These are phyloP conservation scores for Ballota nigra DNA, from an alignment of 257 asterid genomes.

Conservation along the genomic window DNA sequence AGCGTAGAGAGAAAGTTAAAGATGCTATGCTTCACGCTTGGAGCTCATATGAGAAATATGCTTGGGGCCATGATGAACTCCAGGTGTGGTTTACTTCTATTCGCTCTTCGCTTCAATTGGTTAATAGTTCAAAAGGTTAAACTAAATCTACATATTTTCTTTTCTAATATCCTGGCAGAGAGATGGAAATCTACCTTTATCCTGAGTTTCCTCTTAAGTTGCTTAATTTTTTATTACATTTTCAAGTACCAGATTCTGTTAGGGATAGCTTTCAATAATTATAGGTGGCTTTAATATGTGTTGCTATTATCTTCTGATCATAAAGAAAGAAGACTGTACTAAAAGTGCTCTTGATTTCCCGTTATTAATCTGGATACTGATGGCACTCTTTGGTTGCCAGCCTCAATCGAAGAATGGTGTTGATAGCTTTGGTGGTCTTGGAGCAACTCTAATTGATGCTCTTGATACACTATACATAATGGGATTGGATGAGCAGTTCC, in stretches of 20 bases:
- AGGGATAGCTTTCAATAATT: slow-evolving; percentile 16
- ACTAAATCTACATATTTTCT: neutral
- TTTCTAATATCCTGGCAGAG: neutral
- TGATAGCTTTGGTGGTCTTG: slow-evolving; percentile 99
- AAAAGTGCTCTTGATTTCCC: slow-evolving; percentile 9
- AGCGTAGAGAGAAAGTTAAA: slow-evolving; percentile 81
- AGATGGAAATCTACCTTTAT: neutral
- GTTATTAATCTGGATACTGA: slow-evolving; percentile 15
- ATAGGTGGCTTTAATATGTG: slow-evolving; percentile 1
- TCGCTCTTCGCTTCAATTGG: neutral
- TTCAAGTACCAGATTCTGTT: neutral
- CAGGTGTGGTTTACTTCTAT: slow-evolving; percentile 51
- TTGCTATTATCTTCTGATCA: slow-evolving; percentile 9
- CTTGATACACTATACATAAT: slow-evolving; percentile 94
- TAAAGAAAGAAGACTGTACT: neutral
- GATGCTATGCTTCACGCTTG: slow-evolving; percentile 98
- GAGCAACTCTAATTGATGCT: slow-evolving; percentile 94
- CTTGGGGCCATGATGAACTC: slow-evolving; percentile 99
- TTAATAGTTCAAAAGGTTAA: neutral
- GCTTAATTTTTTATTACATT: slow-evolving; percentile 9
- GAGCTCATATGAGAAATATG: slow-evolving; percentile 95
- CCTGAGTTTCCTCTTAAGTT: neutral
- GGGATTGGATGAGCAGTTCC: slow-evolving; percentile 97
- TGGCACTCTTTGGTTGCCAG: slow-evolving; percentile 46
- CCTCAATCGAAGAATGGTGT: slow-evolving; percentile 88